Base-by-base conservation (phyloP, 1,139 yeast species). In the Hyphopichia wangnamkhiaoensis region DNA sequence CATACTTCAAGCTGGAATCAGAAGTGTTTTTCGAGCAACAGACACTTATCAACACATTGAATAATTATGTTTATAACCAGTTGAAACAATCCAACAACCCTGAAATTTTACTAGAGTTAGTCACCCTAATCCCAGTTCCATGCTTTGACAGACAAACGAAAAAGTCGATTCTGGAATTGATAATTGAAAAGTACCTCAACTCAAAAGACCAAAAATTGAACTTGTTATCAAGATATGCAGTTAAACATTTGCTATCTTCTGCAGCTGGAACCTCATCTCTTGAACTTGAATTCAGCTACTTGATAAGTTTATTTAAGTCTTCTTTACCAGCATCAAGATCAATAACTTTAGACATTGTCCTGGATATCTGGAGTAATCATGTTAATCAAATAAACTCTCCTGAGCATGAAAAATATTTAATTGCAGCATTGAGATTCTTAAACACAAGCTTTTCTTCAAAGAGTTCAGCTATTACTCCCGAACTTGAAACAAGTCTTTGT, bases 221-320 rank as follows among this genome's bases (percentile, higher is more conserved):
- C 3, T 34, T 39, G 5, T 31, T 56, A 0, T 36, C 53, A 1
- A 45, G 59, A 32, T 33, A 33, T 4, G 42, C 59, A 3, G 48
- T 78, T 10, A 31, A 48, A 3, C 72, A 74, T 41, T 48, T 80
- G 17, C 50, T 80, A 14, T 42, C 49, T 2, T 63, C 68, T 7
- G 83, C 85, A 5, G 72, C 85, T 0, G 74, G 66, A 48, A 79
- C 64, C 46, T 74, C 87, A 0, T 47, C 48, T 0, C 45, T 81
- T 14, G 88, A 82, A 52, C 59, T 65, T 0, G 66, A 79, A 26
- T 50, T 72, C 31, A 39, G 53, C 0, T 42, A 45, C 1, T 43
- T 69, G 1, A 31, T 59, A 6, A 37, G 46, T 12, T 31, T 69
- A 35, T 40, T 68, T 13, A 47, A 48, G 6, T 23, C 48, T 0